A percentile compares a stretch with the other conserved stretches of the same genome.
Conservation (phyloP, 306 rosid genomes). For the cucumber (Cucumis sativus) region DNA sequence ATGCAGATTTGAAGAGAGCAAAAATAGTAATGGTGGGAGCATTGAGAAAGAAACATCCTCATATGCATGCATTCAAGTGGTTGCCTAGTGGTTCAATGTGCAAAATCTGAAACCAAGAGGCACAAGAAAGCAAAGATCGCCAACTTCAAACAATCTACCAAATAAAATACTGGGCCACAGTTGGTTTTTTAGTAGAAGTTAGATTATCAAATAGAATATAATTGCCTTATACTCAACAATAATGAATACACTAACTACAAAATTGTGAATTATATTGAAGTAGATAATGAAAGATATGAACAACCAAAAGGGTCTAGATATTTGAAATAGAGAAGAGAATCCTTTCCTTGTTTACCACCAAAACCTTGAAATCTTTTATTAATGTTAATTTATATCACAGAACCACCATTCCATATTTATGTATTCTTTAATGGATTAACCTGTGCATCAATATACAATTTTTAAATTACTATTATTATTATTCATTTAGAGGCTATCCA, state of each 20-base stretch:
- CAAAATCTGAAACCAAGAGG: background rate
- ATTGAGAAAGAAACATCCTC: background rate
- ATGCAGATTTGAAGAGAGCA: background rate
- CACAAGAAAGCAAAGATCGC: background rate
- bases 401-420: background rate
- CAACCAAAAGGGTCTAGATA: background rate
- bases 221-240: background rate
- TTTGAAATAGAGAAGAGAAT: background rate
- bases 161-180: background rate
- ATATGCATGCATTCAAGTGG: slow-evolving; percentile 1
- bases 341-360: background rate
- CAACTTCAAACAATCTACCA: background rate
- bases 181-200: background rate
- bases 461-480: background rate
- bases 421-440: background rate
- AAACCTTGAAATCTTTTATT: background rate
- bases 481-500: background rate
- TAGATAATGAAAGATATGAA: background rate
- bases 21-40: background rate
- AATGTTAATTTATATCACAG: background rate
- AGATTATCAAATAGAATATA: background rate
- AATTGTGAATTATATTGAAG: background rate
- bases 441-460: background rate
- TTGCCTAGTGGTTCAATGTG: background rate
- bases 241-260: background rate